Base-by-base conservation (phyloP, 257 asterid species). In the Cordia subcordata region DNA sequence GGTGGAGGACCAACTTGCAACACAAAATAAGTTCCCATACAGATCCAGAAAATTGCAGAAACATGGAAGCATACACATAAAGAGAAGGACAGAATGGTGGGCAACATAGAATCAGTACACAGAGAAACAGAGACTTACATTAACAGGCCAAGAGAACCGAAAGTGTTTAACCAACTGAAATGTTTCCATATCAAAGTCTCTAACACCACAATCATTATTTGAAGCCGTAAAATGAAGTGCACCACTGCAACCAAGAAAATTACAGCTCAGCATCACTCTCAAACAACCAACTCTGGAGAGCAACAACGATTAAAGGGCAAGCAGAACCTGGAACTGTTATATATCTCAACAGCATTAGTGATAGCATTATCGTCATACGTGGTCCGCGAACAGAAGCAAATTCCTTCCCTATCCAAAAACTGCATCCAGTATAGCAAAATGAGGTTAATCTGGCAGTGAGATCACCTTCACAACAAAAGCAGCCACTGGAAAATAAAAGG, bases 291-390 rank as follows among this genome's bases (percentile, higher is more conserved):
- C 3, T 35, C 8, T 9, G 47, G 16, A 27, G 19, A 21, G 5
- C 5, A 12, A 37, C 5, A 49, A 46, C 40, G 13, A 11, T 6
- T n/a, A n/a, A 13, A 27, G 20, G 58, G 49, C 37, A 61, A 51
- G 38, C 53, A 44, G 53, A 54, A 88, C 96, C 96, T 91, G 72
- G 81, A 57, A 53, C 87, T 72, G 15, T 74, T 59, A 72, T 78
- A 75, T 45, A 88, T 92, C 65, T 88, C 98, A 68, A 92, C 67
- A 0, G 93, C 95, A 75, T 86, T 92, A 21, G 90, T 86, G 65
- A 82, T 88, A 49, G 98, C 95, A 78, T 88, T 92, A 56, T 92
- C 99, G 47, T 88, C 99, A 58, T 92, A 88, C 21, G 99, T 92
- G 37, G 91, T 82, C 67, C 99, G 77, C 13, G 95, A 81, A 70